Evolutionary conservation across 2,329 filamentous ascomycete genomes (phyloP).

Genomic region (Aureobasidium sp.): DNA sequence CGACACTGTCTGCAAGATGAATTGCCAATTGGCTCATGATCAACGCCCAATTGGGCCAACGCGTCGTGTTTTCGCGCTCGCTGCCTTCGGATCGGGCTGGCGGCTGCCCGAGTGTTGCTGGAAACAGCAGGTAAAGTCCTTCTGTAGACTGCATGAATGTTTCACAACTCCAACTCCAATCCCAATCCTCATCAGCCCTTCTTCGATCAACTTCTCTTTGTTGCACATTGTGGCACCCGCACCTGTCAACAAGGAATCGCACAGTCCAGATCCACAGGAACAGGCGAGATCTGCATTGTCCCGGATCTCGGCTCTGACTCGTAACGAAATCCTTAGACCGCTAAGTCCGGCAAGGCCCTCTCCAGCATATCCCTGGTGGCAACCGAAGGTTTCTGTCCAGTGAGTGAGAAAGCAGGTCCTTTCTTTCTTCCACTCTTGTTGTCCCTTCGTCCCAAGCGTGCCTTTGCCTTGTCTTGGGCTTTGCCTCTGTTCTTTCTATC

Average conservation of each 20-base stretch:
- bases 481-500: background rate
- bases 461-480: background rate
- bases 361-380: constrained; percentile 9
- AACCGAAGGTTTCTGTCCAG: background rate
- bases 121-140: background rate
- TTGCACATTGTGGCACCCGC: background rate
- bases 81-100: background rate
- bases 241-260: constrained; percentile 10
- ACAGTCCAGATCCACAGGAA: constrained; percentile 1
- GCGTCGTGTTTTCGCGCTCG: background rate
- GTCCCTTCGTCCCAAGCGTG: background rate
- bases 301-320: constrained; percentile 13
- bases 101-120: background rate
- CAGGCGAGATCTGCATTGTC: constrained; percentile 7
- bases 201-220: background rate
- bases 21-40: background rate
- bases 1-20: background rate
- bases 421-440: background rate
- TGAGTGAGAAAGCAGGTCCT: constrained; percentile 1
- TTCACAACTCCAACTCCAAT: background rate
- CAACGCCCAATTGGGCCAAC: background rate
- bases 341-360: background rate
- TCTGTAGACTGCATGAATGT: background rate
- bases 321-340: background rate
- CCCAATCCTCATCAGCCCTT: background rate